Percentiles rank a stretch among this genome's conserved stretches.
Evolutionary conservation across 805 yeast genomes (phyloP).

Genomic region (Wickerhamiella allomyrinae): DNA sequence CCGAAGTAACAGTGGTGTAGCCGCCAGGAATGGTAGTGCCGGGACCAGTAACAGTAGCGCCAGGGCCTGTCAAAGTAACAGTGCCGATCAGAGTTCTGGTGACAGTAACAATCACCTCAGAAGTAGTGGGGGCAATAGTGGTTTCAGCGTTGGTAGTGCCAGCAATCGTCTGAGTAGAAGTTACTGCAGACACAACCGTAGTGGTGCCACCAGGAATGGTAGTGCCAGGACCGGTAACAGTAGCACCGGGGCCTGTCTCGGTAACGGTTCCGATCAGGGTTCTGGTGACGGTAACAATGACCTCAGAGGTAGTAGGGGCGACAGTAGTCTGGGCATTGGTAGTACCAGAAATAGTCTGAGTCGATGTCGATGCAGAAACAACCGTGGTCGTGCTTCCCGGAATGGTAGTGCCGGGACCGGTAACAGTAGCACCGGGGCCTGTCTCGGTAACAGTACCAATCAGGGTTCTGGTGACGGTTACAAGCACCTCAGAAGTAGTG

Average conservation of each 20-base stretch:
- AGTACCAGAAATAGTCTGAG: slow-evolving; percentile 9
- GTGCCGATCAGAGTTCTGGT: background rate
- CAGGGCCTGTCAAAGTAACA: background rate
- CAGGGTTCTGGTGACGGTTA: background rate
- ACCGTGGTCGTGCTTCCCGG: slow-evolving; percentile 9
- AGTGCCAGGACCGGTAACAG: slow-evolving; percentile 3
- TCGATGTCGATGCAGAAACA: background rate
- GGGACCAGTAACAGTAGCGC: slow-evolving; percentile 4
- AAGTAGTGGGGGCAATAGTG: slow-evolving; percentile 4
- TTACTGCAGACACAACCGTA: background rate
- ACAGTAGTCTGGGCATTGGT: slow-evolving; percentile 10
- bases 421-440: background rate
- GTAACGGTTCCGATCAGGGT: background rate
- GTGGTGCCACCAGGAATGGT: slow-evolving; percentile 2
- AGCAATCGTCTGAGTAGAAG: slow-evolving; percentile 7
- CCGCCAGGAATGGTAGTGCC: slow-evolving; percentile 10
- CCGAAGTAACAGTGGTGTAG: background rate
- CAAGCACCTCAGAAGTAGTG: background rate
- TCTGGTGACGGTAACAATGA: background rate
- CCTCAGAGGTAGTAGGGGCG: slow-evolving; percentile 5
- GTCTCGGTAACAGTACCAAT: background rate
- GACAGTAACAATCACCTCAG: background rate
- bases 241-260: background rate
- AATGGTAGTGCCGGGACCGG: slow-evolving; percentile 8
- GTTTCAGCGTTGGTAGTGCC: slow-evolving; percentile 10